Evolutionary conservation across 441 rosid genomes (phyloP).

Genomic region (Manihot esculenta): DNA sequence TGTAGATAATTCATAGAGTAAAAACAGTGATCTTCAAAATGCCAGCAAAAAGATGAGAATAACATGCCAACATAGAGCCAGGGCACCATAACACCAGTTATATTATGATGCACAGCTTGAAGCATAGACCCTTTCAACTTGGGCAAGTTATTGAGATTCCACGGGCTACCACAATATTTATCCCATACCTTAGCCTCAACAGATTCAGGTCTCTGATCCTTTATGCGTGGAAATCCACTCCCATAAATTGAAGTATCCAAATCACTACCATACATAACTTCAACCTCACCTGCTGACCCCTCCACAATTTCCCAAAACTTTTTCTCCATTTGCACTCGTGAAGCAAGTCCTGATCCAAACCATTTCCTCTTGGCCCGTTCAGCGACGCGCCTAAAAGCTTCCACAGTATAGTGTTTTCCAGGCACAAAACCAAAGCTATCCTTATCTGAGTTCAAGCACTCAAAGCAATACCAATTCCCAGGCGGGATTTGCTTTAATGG

Average conservation of each 20-base stretch:
- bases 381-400: conserved; percentile 84
- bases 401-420: conserved; percentile 60
- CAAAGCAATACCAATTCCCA: conserved; percentile 97
- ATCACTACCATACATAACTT: conserved; percentile 96
- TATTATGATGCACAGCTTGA: conserved; percentile 77
- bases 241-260: conserved; percentile 89
- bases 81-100: conserved; percentile 96
- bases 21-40: conserved; percentile 98
- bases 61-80: conserved; percentile 98
- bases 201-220: conserved; percentile 70
- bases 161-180: conserved; percentile 72
- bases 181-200: conserved; percentile 67
- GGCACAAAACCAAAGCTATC: conserved; percentile 96
- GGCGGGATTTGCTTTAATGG: conserved; percentile 82
- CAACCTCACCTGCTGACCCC: conserved; percentile 84
- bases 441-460: conserved; percentile 86
- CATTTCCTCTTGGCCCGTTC: conserved; percentile 87
- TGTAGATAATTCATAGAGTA: conserved; percentile 94
- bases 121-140: conserved; percentile 93
- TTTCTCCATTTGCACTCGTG: conserved; percentile 76
- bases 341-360: conserved; percentile 73
- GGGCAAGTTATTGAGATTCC: conserved; percentile 98
- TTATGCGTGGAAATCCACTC: conserved; percentile 83
- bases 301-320: conserved; percentile 97
- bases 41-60: conserved; percentile 98